Base-by-base conservation (phyloP, 2,329 filamentous ascomycete genomes). In the Talaromyces pinophilus region DNA sequence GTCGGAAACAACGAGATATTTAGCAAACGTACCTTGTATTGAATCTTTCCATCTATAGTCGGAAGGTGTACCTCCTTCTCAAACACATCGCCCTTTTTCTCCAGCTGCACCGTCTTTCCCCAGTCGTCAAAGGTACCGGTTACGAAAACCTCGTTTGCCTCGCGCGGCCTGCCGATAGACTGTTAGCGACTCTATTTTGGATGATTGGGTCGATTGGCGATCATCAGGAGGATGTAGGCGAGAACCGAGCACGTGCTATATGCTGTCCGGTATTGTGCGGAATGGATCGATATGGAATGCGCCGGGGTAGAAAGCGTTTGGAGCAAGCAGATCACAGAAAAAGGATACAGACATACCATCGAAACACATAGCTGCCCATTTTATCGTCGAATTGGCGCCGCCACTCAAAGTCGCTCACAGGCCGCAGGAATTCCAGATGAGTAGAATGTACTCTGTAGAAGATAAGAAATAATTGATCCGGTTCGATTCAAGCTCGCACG, bases 121-220 rank as follows among this genome's bases (percentile, higher is more conserved):
- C 95, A 99, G 82, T 92, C 86, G 81, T 98, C 94, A 77, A 98
- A 98, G 69, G 92, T 94, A 77, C 95, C 95, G 48, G 94, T 98
- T 73, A 98, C 95, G 80, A 90, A 94, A 78, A 98, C 94, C 77
- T 96, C 91, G 72, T 89, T 86, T 77, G 91, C 93, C 73, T 88
- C 84, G 78, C 95, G 89, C 76, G 90, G 88, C 94, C 94, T 97
- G 81, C 44, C 40, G 40, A 52, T 15, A 22, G 3, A 25, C 13
- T 33, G 38, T 64, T 64, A 64, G 62, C 40, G 35, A 42, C 22
- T 33, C 6, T 11, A 28, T 52, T 10, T 35, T 35, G 33, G 8
- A 35, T 35, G 33, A 35, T 8, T 17, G 11, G 13, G 25, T 40
- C 59, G 28, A n/a, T 44, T 54, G 48, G 25, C 38, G 33, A 48